Conservation (phyloP, 345 rosid genomes). For the Microcos paniculata region DNA sequence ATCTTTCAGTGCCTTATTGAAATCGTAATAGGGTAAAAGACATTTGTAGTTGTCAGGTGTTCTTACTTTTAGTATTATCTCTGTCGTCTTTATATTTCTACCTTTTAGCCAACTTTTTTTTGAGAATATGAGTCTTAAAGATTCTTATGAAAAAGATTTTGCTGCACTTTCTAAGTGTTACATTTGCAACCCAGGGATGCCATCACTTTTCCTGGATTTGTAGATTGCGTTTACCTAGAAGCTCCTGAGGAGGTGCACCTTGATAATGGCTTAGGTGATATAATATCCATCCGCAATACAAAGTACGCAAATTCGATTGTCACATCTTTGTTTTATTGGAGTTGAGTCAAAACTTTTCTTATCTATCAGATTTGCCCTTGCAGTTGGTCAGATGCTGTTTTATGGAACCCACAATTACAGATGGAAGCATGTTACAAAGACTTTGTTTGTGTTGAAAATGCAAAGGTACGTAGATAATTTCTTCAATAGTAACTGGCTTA, state of each 20-base stretch:
- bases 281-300: slow-evolving; percentile 56
- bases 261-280: slow-evolving; percentile 85
- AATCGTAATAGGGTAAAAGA: neutral
- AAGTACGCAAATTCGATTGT: slow-evolving; percentile 43
- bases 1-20: neutral
- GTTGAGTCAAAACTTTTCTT: neutral
- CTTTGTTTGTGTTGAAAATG: slow-evolving; percentile 88
- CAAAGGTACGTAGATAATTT: slow-evolving; percentile 55
- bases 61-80: neutral
- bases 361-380: slow-evolving; percentile 12
- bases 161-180: slow-evolving; percentile 26
- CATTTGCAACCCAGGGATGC: slow-evolving; percentile 54
- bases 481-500: neutral
- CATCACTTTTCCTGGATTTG: slow-evolving; percentile 85
- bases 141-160: neutral
- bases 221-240: slow-evolving; percentile 80
- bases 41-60: neutral
- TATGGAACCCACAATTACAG: slow-evolving; percentile 91
- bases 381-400: slow-evolving; percentile 94
- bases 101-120: neutral
- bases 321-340: slow-evolving; percentile 1
- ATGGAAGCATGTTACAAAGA: slow-evolving; percentile 95
- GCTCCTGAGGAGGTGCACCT: slow-evolving; percentile 62
- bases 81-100: neutral
- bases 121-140: neutral